These are phyloP conservation scores for Daedalea quercina DNA, from an alignment of 768 basidiomycete species.

Conservation along the genomic window DNA sequence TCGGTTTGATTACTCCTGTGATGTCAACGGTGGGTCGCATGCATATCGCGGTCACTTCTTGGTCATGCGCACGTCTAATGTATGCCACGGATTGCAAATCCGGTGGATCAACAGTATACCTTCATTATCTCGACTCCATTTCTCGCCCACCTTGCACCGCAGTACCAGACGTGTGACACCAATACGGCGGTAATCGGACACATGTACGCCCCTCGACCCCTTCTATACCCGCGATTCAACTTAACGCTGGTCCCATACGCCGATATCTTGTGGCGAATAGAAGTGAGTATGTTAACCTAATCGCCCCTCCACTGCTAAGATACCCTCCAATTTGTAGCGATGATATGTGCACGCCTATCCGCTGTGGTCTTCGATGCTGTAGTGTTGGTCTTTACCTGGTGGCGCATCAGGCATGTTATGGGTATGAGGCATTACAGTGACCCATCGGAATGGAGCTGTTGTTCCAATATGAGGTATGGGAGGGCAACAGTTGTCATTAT, in stretches of 20 bases:
- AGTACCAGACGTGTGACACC: constrained; percentile 2
- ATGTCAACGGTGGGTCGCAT: neutral
- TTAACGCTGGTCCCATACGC: no score
- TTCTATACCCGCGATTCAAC: no score
- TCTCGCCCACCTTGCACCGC: constrained; percentile 3
- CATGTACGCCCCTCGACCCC: neutral
- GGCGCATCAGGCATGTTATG: neutral
- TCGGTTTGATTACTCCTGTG: constrained; percentile 9
- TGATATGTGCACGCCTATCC: neutral
- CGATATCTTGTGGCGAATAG: no score
- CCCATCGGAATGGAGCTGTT: neutral
- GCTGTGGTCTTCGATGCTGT: neutral
- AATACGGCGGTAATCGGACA: neutral
- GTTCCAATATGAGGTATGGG: neutral
- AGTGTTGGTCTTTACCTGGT: neutral
- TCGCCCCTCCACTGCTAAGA: no score
- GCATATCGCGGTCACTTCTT: no score
- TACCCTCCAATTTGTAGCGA: neutral
- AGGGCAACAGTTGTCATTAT: neutral
- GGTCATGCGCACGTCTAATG: no score
- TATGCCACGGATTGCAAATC: no score
- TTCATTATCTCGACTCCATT: neutral
- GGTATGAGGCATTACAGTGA: neutral
- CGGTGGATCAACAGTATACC: no score
- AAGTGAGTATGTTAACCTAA: no score